Evolutionary conservation across 768 basidiomycete genomes (phyloP), one percentile per base, ranked within the genome.

Genomic region (Plicaturopsis crispa): DNA sequence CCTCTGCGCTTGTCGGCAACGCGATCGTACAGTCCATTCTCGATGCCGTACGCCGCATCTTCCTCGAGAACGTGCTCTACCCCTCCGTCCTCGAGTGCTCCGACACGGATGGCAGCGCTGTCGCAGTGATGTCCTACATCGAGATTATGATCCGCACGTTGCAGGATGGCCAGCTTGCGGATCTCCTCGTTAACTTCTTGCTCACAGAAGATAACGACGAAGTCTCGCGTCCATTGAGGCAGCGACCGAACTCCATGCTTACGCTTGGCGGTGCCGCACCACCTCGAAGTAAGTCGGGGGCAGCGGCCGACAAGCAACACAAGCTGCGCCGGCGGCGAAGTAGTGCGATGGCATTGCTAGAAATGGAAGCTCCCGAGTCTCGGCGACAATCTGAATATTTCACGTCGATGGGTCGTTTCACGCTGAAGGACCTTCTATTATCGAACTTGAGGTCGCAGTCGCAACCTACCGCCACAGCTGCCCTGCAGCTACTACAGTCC

Each of bases 91-190:
- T 96, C 34, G 93, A 97, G 54, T 93, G 90, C 59, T 92, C 92
- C 0, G 87, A 89, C 43, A 54, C 69, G 4, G 94, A 97, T 55
- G 94, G 94, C n/a, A 94, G 91, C 44, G 87, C 92, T 0, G 84
- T 96, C 2, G 92, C 94, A 7, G 92, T 98, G 39, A 80, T 97
- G 75, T 89, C 86, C 12, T 97, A 98, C 54, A 79, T 97, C 46
- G 90, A 96, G 48, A 75, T 89, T 50, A 84, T 90, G 72, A 70
- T 91, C 37, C 72, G 78, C 41, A 87, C 82, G 0, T 69, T 93
- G 4, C 70, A 75, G 24, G 68, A 75, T 17, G 82, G 80, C 1
- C 73, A 70, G 35, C 70, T 94, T 28, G 75, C 74, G 12, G 75
- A 82, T 33, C 66, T 84, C 17, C 62, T 94, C 12, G 70, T 93